These are phyloP conservation scores for Echeveria elegans DNA, from an alignment of 164 flowering plant species.

Conservation along the genomic window DNA sequence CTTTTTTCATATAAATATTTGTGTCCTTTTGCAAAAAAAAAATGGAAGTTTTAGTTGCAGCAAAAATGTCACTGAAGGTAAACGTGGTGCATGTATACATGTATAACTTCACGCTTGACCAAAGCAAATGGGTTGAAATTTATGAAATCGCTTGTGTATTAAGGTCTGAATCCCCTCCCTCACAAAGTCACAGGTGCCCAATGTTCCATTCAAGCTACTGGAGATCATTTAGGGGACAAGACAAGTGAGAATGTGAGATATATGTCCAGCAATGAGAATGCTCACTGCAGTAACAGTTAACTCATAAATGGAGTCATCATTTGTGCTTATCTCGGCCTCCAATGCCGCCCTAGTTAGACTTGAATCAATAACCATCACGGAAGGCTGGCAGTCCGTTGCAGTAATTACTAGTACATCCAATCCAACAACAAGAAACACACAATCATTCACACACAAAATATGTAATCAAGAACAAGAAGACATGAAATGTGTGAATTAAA, in stretches of 20 bases:
- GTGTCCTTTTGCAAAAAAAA: too few species aligned
- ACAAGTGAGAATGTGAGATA: background rate
- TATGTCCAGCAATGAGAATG: too few species aligned
- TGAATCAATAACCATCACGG: background rate
- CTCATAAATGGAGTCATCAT: background rate
- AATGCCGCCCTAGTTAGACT: background rate
- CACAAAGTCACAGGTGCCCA: too few species aligned
- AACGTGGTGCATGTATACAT: too few species aligned
- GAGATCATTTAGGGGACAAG: background rate
- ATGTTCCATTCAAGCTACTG: too few species aligned
- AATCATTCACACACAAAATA: background rate
- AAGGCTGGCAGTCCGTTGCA: background rate
- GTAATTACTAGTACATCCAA: background rate
- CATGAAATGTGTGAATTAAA: background rate
- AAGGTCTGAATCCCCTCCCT: too few species aligned
- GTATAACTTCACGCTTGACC: too few species aligned
- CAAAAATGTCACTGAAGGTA: too few species aligned
- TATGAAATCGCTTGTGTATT: too few species aligned
- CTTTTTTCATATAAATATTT: too few species aligned
- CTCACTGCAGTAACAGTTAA: background rate
- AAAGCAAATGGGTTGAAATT: too few species aligned
- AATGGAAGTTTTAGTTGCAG: too few species aligned
- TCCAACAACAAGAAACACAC: background rate
- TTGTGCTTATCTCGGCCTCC: background rate
- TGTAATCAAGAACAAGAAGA: background rate